Conservation (phyloP, 1,284 basidiomycete species). For the Volvariella surrecta region DNA sequence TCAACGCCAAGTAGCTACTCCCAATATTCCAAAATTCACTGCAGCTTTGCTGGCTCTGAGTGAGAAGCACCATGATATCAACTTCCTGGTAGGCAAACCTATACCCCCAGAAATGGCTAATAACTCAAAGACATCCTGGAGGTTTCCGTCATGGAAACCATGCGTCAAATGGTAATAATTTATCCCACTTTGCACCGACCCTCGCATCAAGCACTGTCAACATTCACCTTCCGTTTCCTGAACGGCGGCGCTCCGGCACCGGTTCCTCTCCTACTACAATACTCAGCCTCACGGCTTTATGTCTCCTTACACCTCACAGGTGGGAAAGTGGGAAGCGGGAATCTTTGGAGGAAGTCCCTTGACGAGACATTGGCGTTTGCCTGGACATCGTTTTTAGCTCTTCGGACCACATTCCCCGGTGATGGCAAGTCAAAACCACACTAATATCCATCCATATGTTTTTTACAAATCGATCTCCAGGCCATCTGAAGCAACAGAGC, state of each 20-base stretch:
- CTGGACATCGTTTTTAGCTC: slow-evolving; percentile 46
- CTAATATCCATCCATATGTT: neutral
- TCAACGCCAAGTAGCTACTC: slow-evolving; percentile 64
- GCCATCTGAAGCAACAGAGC: neutral
- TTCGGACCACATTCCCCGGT: slow-evolving; percentile 48
- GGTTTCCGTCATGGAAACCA: slow-evolving; percentile 41
- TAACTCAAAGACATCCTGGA: slow-evolving; percentile 23
- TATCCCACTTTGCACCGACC: slow-evolving; percentile 61
- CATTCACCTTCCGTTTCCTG: slow-evolving; percentile 44
- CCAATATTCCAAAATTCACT: slow-evolving; percentile 65
- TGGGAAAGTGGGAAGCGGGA: slow-evolving; percentile 67
- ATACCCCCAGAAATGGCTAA: neutral
- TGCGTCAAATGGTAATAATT: slow-evolving; percentile 47
- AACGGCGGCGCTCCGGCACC: slow-evolving; percentile 41
- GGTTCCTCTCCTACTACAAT: slow-evolving; percentile 29
- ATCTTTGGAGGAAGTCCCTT: slow-evolving; percentile 62
- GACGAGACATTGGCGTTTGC: slow-evolving; percentile 58
- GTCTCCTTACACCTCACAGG: slow-evolving; percentile 57
- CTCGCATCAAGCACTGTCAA: slow-evolving; percentile 38
- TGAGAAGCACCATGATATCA: slow-evolving; percentile 39
- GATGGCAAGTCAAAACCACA: slow-evolving; percentile 23
- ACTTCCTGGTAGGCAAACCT: slow-evolving; percentile 38
- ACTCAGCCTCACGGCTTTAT: slow-evolving; percentile 48
- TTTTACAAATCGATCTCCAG: neutral
- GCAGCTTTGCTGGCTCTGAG: slow-evolving; percentile 43